Conservation (phyloP, 2,329 filamentous ascomycete genomes). For the Arthrinium phaeospermum region DNA sequence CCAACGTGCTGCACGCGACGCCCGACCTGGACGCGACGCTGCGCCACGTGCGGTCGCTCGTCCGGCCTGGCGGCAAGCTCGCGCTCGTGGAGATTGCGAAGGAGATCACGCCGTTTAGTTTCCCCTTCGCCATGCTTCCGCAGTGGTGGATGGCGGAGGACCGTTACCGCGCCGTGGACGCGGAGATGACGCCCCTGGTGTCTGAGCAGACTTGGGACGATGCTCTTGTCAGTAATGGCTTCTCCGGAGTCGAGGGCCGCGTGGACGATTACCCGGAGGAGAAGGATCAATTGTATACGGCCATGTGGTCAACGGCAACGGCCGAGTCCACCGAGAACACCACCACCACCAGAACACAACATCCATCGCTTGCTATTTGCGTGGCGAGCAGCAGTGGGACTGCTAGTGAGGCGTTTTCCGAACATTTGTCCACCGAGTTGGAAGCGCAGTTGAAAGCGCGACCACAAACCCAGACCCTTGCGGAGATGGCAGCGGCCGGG, state of each 20-base stretch:
- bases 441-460: neutral
- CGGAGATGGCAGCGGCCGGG: neutral
- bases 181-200: neutral
- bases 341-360: neutral
- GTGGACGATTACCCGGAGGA: conserved; percentile 1
- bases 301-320: neutral
- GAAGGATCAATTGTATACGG: neutral
- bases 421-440: neutral
- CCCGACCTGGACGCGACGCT: conserved; percentile 30
- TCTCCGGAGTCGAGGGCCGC: conserved; percentile 14
- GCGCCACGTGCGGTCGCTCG: conserved; percentile 31
- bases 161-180: conserved; percentile 14
- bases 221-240: neutral
- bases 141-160: conserved; percentile 16
- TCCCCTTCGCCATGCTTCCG: conserved; percentile 16
- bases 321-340: neutral
- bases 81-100: conserved; percentile 19
- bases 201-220: neutral
- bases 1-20: conserved; percentile 39
- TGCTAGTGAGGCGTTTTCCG: neutral
- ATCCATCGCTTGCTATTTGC: neutral
- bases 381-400: neutral
- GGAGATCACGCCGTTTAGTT: conserved; percentile 18
- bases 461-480: neutral
- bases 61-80: conserved; percentile 40